Evolutionary conservation across 176 grass and related monocot species (phyloP).

Genomic region (Secale cereale): DNA sequence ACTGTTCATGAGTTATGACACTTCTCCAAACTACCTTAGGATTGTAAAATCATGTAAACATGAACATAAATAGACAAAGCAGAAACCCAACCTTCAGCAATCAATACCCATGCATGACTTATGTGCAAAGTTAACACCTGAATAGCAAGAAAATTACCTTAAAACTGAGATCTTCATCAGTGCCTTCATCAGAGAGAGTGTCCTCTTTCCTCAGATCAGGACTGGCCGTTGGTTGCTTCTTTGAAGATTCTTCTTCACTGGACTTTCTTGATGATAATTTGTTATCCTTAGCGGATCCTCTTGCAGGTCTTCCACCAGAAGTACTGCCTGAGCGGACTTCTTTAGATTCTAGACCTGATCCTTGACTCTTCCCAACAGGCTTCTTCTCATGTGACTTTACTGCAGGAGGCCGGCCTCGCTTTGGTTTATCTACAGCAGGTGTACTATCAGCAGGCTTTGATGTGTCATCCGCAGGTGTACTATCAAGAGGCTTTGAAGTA

Average conservation of each 20-base stretch:
- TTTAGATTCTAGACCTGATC: slow-evolving; percentile 31
- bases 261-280: slow-evolving; percentile 33
- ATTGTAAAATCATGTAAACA: slow-evolving; percentile 10
- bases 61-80: neutral
- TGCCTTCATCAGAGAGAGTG: slow-evolving; percentile 17
- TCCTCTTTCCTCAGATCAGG: slow-evolving; percentile 34
- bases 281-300: slow-evolving; percentile 21
- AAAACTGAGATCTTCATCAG: slow-evolving; percentile 32
- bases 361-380: slow-evolving; percentile 19
- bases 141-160: slow-evolving; percentile 43
- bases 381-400: slow-evolving; percentile 42
- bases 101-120: slow-evolving; percentile 11
- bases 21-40: neutral
- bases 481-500: slow-evolving; percentile 18
- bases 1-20: neutral
- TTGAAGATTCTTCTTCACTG: slow-evolving; percentile 32
- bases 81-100: neutral
- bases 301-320: slow-evolving; percentile 45
- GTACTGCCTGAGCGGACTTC: slow-evolving; percentile 34
- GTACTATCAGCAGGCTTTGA: slow-evolving; percentile 21
- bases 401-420: slow-evolving; percentile 27
- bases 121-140: neutral
- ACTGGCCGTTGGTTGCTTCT: slow-evolving; percentile 31
- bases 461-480: slow-evolving; percentile 19
- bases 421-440: slow-evolving; percentile 37